Base-by-base conservation (phyloP, 257 asterid genomes). In the Solanum paucissectum region DNA sequence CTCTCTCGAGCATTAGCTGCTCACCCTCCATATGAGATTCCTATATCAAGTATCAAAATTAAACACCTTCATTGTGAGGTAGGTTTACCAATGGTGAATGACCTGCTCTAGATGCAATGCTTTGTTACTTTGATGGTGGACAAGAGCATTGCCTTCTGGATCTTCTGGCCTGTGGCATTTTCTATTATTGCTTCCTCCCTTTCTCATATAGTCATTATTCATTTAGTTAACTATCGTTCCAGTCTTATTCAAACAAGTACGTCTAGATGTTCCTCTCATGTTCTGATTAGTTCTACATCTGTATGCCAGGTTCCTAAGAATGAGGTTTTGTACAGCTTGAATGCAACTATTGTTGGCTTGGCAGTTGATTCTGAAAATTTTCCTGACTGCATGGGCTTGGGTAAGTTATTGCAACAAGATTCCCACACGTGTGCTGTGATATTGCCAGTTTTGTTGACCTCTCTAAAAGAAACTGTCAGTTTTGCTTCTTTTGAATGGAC, bases 41-140 rank as follows among this genome's bases (percentile, higher is more conserved):
- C 95, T 73, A 89, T 93, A 84, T 91, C 98, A 36, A 90, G 92
- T 90, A 84, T 97, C 90, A 90, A 92, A 89, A 91, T 97, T 76
- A 94, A 92, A 85, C 99, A 97, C 89, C 92, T 93, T 84, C 98
- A 97, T 87, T 94, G 95, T 89, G 95, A 95, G 99, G 99, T 97
- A 90, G 84, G 88, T 74, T 87, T 34, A 68, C 86, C 88, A 88
- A 72, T 49, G 85, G 42, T 29, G 29, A 81, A 81, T 81, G 29
- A 49, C 14, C 40, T 49, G 11, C 62, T 81, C 42, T 81, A 49
- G 20, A 81, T 81, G 62, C 84, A 49, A 81, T 49, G 69, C 68
- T 46, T 46, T 46, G 69, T 81, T 46, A 81, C 68, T 46, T 29
- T 81, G 85, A 49, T 27, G 42, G 66, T 10, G 85, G 29, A 37